Evolutionary conservation across 495 filamentous ascomycete genomes (phyloP).

Genomic region (Thozetella sp.): DNA sequence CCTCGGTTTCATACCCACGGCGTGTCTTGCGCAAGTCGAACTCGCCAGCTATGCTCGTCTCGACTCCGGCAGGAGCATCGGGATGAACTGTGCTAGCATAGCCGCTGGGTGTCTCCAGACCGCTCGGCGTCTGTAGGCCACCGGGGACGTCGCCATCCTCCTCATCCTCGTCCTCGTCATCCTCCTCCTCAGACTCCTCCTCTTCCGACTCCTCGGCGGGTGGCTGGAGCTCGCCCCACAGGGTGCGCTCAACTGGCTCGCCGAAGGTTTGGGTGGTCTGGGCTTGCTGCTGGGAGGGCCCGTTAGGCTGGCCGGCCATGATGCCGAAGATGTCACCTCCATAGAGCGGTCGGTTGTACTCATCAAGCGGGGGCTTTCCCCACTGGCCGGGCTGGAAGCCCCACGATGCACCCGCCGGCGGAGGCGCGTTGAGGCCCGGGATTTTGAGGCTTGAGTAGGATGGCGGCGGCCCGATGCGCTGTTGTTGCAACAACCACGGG

Average conservation of each 20-base stretch:
- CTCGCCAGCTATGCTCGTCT: conserved; percentile 78
- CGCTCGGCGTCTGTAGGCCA: conserved; percentile 73
- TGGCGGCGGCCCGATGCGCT: conserved; percentile 89
- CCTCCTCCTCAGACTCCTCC: conserved; percentile 68
- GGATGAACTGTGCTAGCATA: conserved; percentile 75
- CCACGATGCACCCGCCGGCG: conserved; percentile 92
- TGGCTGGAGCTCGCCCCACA: conserved; percentile 94
- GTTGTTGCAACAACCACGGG: conserved; percentile 96
- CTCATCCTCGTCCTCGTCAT: conserved; percentile 72
- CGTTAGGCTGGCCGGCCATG: conserved; percentile 57
- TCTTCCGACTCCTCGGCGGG: conserved; percentile 81
- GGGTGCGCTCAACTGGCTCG: conserved; percentile 82
- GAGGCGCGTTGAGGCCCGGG: conserved; percentile 92
- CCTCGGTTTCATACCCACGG: conserved; percentile 87
- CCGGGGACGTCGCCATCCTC: conserved; percentile 69
- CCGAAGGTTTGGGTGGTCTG: conserved; percentile 54
- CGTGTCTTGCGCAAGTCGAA: conserved; percentile 90
- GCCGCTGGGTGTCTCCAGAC: conserved; percentile 80
- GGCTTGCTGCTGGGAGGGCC: conserved; percentile 26
- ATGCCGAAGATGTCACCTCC: conserved; percentile 95
- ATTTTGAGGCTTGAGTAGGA: conserved; percentile 93
- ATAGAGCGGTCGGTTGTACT: conserved; percentile 85
- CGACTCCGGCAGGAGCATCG: conserved; percentile 44
- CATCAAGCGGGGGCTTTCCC: conserved; percentile 93
- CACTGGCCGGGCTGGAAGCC: conserved; percentile 95